Evolutionary conservation across 345 rosid genomes (phyloP), one percentile per base, ranked within the genome.

Genomic region (Mercurialis annua): DNA sequence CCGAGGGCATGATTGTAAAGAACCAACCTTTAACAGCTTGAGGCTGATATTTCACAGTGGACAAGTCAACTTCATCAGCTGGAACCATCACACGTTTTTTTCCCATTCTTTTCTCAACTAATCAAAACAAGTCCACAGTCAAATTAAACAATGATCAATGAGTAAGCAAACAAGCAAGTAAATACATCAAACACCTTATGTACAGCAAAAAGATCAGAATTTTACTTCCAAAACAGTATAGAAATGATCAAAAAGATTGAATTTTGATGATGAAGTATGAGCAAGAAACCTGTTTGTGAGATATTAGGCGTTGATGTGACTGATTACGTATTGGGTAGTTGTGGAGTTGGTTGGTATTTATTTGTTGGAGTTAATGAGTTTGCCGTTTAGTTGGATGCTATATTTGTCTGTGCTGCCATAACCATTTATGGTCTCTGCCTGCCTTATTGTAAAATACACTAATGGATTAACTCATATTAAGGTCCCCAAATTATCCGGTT

Each of bases 61-160:
- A 79, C 68, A 83, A 67, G 74, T 90, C 93, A 29, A 90, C 46
- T 44, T 87, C 72, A 34, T 73, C 70, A 6, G 85, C 91, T 5
- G 83, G 87, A 65, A 71, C 64, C 91, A 86, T 72, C 36, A 78
- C 82, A 29, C 72, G 72, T 62, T 82, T 83, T 82, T 86, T 86
- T 50, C 85, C 90, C 92, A 90, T 71, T 57, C 43, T 57, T 57
- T 33, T 10, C 10, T 7, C 14, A 1, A 57, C 54, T 12, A 24
- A 61, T 42, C 16, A 54, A n/a, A 24, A 64, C 44, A 20, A 29
- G n/a, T 14, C 10, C 11, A 29, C 30, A 0, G 11, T 8, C 26
- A 29, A 44, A 26, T 44, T 44, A 33, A 46, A 2, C 23, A 62
- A 43, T 2, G 10, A 10, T 7, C 36, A 54, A 54, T 10, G 10